Evolutionary conservation across 2,329 filamentous ascomycete genomes (phyloP).

Genomic region (Sclerotinia glacialis): DNA sequence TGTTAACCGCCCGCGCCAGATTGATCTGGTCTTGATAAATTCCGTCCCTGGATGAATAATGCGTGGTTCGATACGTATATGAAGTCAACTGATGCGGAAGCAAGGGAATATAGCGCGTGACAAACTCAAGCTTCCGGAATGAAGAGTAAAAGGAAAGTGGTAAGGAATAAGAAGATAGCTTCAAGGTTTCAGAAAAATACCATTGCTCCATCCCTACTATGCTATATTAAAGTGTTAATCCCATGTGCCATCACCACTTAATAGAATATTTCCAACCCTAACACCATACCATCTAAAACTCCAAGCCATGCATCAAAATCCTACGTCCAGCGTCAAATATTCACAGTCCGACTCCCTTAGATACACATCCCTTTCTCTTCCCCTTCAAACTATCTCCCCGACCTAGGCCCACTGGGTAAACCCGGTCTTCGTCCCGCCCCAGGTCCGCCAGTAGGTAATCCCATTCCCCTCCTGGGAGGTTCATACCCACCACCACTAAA

Average conservation of each 20-base stretch:
- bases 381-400: background rate
- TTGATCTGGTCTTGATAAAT: too few species aligned
- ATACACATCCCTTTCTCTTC: background rate
- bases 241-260: background rate
- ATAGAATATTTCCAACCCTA: background rate
- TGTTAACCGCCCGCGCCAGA: too few species aligned
- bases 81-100: background rate
- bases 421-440: constrained; percentile 7
- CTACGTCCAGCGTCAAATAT: constrained; percentile 6
- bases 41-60: too few species aligned
- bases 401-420: constrained; percentile 13
- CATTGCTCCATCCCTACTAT: background rate
- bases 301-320: constrained; percentile 2
- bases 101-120: too few species aligned
- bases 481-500: constrained; percentile 41
- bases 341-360: background rate
- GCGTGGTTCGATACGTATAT: background rate
- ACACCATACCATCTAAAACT: constrained; percentile 10
- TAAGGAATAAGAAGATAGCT: background rate
- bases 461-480: background rate
- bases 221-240: constrained; percentile 7
- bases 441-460: constrained; percentile 18
- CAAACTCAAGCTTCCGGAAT: too few species aligned
- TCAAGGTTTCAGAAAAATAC: constrained; percentile 6
- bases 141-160: background rate